Conservation (phyloP, 805 yeast species). For the Maudiozyma saulgeensis region DNA sequence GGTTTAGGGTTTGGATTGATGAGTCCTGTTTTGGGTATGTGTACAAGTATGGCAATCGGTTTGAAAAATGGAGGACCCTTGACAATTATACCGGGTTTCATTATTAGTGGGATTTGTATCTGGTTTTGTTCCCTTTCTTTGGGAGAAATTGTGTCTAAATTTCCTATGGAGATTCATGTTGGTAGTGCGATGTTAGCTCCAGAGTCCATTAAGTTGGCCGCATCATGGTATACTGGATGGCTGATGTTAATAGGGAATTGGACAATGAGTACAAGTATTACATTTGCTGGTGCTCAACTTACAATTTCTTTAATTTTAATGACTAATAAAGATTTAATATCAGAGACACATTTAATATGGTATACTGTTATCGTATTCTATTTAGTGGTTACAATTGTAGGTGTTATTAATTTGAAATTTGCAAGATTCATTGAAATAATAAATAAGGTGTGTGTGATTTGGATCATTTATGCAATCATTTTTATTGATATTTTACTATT, state of each 20-base stretch:
- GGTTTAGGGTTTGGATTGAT: constrained; percentile 73
- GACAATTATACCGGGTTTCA: constrained; percentile 68
- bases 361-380: constrained; percentile 50
- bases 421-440: constrained; percentile 52
- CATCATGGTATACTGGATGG: constrained; percentile 79
- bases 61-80: constrained; percentile 69
- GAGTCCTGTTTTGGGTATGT: constrained; percentile 75
- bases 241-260: constrained; percentile 63
- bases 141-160: constrained; percentile 69
- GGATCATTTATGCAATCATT: constrained; percentile 65
- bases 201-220: constrained; percentile 42
- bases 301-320: constrained; percentile 58
- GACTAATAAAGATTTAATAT: constrained; percentile 41
- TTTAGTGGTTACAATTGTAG: constrained; percentile 47
- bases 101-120: constrained; percentile 54
- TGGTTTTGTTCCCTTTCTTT: constrained; percentile 58
- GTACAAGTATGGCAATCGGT: constrained; percentile 64
- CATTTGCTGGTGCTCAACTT: constrained; percentile 70
- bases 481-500: constrained; percentile 56
- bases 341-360: constrained; percentile 41
- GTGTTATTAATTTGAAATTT: constrained; percentile 52
- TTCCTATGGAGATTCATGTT: constrained; percentile 70
- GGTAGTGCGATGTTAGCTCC: constrained; percentile 64
- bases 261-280: constrained; percentile 65
- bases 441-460: constrained; percentile 58